Evolutionary conservation across 1,284 basidiomycete genomes (phyloP).

Genomic region (Lentinus polychrous): DNA sequence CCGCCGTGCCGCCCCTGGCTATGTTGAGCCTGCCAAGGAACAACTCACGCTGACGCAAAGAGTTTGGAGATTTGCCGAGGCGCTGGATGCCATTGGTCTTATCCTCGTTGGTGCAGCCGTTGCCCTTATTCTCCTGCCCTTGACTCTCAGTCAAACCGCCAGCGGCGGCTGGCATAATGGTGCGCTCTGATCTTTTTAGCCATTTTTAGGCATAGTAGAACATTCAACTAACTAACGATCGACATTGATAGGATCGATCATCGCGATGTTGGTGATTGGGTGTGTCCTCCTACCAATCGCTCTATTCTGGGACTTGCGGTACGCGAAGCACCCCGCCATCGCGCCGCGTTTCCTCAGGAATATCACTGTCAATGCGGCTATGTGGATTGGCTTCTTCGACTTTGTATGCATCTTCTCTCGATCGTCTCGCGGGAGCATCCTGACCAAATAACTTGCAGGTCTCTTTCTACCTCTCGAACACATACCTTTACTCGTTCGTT

Average conservation of each 20-base stretch:
- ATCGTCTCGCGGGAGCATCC: not conserved
- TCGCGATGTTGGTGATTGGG: conserved; percentile 50
- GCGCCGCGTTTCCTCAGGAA: conserved; percentile 52
- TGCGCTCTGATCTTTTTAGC: conserved; percentile 5
- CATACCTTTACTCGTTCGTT: conserved; percentile 57
- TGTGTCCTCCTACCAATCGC: conserved; percentile 37
- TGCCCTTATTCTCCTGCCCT: conserved; percentile 51
- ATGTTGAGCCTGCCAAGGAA: conserved; percentile 3
- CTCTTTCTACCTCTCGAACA: conserved; percentile 56
- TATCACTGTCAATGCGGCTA: conserved; percentile 51
- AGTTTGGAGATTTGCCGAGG: conserved; percentile 28
- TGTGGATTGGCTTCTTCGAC: conserved; percentile 65
- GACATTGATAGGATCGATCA: conserved; percentile 40
- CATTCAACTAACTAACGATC: not conserved
- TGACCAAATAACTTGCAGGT: conserved; percentile 28
- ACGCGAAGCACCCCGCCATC: conserved; percentile 46
- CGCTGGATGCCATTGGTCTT: conserved; percentile 59
- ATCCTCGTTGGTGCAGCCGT: conserved; percentile 47
- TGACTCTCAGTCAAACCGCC: conserved; percentile 40
- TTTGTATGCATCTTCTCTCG: conserved; percentile 36
- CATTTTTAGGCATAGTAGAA: too few species aligned
- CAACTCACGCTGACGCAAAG: conserved; percentile 13
- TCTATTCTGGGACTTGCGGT: conserved; percentile 41
- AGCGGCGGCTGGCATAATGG: conserved; percentile 30
- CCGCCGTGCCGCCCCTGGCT: conserved; percentile 1